Base-by-base conservation (phyloP, 2,329 filamentous ascomycete genomes). In the Aspergillus vadensis region DNA sequence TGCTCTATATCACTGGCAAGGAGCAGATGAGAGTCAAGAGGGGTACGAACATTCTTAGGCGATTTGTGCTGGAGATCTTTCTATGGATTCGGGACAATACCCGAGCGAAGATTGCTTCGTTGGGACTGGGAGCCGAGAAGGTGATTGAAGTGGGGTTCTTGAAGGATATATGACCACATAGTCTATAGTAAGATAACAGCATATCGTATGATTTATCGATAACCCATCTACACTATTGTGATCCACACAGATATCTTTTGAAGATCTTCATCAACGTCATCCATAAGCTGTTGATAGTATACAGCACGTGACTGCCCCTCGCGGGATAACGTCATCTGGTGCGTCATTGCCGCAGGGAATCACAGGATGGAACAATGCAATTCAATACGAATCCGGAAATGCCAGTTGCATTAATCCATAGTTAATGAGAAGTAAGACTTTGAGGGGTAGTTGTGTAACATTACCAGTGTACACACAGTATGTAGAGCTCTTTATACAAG, bases 1-100 rank as follows among this genome's bases (percentile, higher is more conserved):
- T 84, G 0, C 71, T 85, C 1, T 85, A 85, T 64, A 80, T 85
- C 17, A 68, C 77, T 10, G 75, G 76, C 19, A 77, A 76, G 57
- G 77, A 78, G 55, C 74, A 78, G 62, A 70, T 79, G 67, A 72
- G 68, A 27, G 70, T 79, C 61, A 67, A 67, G 12, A 58, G 62
- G 9, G 67, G 62, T 7, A 72, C 69, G 1, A 70, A 71, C n/a
- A 61, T 69, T 27, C 44, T 71, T 32, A 65, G 75, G 6, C 63
- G 66, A 2, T 14, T 70, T 0, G 59, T 74, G 6, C 63, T 79
- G 25, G 63, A 64, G 57, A 61, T 69, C 4, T 80, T 78, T 57
- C 60, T 79, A 17, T 78, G 73, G 69, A 67, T 78, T 36, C 67
- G 76, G 38, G 74, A 77, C 30, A 76, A 75, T 50, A 77, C 75